These are phyloP conservation scores for Fusarium papillatum DNA, from an alignment of 2,329 filamentous ascomycete genomes.

Conservation along the genomic window DNA sequence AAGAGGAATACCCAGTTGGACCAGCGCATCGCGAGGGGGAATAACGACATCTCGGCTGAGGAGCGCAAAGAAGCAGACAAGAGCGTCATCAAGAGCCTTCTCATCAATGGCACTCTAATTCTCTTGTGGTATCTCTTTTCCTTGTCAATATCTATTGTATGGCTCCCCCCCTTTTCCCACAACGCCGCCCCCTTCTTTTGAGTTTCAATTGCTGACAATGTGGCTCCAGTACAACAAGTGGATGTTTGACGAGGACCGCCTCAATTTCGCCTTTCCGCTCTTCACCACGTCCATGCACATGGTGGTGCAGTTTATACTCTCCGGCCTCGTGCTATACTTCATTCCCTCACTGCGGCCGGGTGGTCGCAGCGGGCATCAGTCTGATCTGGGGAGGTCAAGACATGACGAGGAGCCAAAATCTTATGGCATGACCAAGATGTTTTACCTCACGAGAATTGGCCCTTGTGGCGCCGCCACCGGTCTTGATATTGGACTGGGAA, in stretches of 20 bases:
- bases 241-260: conserved; percentile 92
- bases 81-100: conserved; percentile 76
- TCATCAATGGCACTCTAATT: conserved; percentile 86
- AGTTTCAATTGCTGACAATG: conserved; percentile 33
- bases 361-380: conserved; percentile 57
- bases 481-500: conserved; percentile 95
- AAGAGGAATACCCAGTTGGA: conserved; percentile 78
- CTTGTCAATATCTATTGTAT: conserved; percentile 89
- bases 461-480: conserved; percentile 95
- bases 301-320: conserved; percentile 90
- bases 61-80: conserved; percentile 84
- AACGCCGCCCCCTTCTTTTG: not conserved
- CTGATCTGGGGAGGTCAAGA: conserved; percentile 64
- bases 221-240: conserved; percentile 92
- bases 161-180: conserved; percentile 43
- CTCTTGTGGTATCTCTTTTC: conserved; percentile 92
- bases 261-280: conserved; percentile 94
- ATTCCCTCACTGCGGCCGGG: conserved; percentile 86
- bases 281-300: conserved; percentile 98
- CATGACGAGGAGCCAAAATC: conserved; percentile 66
- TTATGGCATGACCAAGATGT: conserved; percentile 85
- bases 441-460: conserved; percentile 92
- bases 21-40: conserved; percentile 74
- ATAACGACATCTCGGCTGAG: conserved; percentile 70
- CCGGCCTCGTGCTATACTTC: conserved; percentile 83